Percentiles rank a stretch among this genome's conserved stretches.
Conservation (phyloP, 75 land plant species). For the Cunninghamia lanceolata region DNA sequence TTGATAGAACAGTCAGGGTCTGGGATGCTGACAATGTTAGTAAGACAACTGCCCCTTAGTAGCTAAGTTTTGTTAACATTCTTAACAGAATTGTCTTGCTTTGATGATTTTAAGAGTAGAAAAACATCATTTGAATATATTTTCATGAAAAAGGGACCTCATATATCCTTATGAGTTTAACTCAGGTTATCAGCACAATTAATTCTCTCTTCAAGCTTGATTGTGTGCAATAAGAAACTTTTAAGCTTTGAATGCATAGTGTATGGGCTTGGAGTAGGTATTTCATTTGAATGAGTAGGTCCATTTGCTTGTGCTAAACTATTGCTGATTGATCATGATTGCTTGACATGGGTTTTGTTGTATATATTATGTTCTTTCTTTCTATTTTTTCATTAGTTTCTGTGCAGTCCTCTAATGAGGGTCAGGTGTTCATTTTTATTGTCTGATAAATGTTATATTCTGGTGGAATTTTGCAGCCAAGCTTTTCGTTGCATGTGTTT, state of each 20-base stretch:
- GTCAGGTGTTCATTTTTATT: not conserved
- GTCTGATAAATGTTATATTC: not conserved
- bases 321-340: not conserved
- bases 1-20: constrained; percentile 92
- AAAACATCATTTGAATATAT: not conserved
- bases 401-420: not conserved
- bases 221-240: not conserved
- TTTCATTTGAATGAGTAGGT: not conserved
- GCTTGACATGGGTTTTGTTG: not conserved
- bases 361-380: not conserved
- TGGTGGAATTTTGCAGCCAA: constrained; percentile 14
- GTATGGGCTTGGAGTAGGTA: not conserved
- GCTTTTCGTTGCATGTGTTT: constrained; percentile 73
- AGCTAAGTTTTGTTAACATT: not conserved
- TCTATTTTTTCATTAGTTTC: not conserved
- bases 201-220: not conserved
- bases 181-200: not conserved
- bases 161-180: not conserved
- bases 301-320: not conserved
- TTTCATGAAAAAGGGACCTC: not conserved
- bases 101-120: not conserved
- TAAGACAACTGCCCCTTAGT: constrained; percentile 2
- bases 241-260: not conserved
- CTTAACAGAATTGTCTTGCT: not conserved
- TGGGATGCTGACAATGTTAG: constrained; percentile 98